Percentiles rank a stretch among this genome's conserved stretches.
phyloP scores from a whole-genome alignment of 345 rosid genomes.

The Alliaria petiolata region DNA sequence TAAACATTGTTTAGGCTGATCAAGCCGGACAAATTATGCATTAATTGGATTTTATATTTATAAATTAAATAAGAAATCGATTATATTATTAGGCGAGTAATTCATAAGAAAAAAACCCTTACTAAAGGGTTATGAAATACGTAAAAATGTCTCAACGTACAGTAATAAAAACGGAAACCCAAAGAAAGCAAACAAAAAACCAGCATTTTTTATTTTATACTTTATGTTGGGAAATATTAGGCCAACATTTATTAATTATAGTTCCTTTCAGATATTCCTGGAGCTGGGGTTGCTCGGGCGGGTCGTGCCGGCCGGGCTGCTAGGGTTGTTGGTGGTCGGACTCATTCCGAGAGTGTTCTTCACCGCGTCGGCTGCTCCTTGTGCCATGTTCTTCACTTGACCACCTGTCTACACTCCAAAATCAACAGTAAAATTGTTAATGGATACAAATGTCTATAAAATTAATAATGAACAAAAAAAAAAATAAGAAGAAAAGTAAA shows the following conservation, averaged over 20 bases:
- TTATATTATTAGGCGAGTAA: neutral
- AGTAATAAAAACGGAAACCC: neutral
- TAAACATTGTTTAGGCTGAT: no score
- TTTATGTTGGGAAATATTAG: neutral
- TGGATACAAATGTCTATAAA: neutral
- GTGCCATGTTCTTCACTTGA: conserved; percentile 48
- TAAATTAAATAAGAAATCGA: neutral
- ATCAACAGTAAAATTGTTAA: neutral
- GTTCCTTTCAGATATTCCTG: neutral
- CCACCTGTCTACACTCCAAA: conserved; percentile 42
- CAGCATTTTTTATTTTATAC: no score
- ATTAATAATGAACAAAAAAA: neutral
- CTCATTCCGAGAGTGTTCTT: conserved; percentile 48
- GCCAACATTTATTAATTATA: neutral
- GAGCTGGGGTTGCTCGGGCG: conserved; percentile 18
- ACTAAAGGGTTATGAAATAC: neutral
- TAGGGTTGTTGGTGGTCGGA: conserved; percentile 11
- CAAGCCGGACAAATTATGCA: neutral
- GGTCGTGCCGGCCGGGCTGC: conserved; percentile 19
- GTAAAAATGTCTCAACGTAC: neutral
- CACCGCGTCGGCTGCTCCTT: conserved; percentile 50
- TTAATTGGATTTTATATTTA: neutral
- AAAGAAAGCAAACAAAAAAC: neutral
- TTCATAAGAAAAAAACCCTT: neutral
- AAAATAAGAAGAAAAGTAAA: neutral